Base-by-base conservation (phyloP, 139 green algal species). In the Dunaliella sp. region DNA sequence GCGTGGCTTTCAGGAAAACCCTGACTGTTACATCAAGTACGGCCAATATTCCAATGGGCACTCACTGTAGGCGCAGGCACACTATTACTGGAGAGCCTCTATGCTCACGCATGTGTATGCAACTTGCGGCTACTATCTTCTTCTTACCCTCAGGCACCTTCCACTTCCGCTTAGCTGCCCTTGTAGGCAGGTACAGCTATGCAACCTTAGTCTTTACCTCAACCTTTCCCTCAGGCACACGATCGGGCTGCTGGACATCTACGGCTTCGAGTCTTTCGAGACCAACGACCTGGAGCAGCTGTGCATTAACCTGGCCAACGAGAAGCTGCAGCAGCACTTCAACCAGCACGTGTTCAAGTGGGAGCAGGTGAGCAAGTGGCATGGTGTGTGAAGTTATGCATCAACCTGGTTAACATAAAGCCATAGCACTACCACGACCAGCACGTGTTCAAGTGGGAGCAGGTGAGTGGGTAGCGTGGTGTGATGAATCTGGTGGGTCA, bases 401-500 rank as follows among this genome's bases (percentile, higher is more conserved):
- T 96, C 90, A 96, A 96, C 84, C 87, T 95, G 31, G 92, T 93
- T 2, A 96, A 96, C 83, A 93, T 95, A 86, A 95, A 95, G 90
- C 92, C 95, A 48, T 93, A 96, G 90, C 93, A 96, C 90, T 93
- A 96, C 84, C 95, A 95, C 90, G 95, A 96, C 88, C 86, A 87
- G 77, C 88, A 93, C 83, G 86, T 93, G 22, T 92, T 91, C 85
- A 91, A 91, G 84, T 89, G 87, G 89, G 93, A 96, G 86, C 93
- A 96, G 86, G 91, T 88, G 81, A 58, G 82, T 84, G 3, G 21
- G 36, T 80, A n/a, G n/a, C n/a, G n/a, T n/a, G n/a, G n/a, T n/a
- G n/a, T n/a, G n/a, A n/a, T n/a, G n/a, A n/a, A 98, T 93, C 97
- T 99, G n/a, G 77, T 96, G 93, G 89, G 95, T 96, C 90, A 96